These are phyloP conservation scores for Terfezia boudieri DNA, from an alignment of 495 filamentous ascomycete genomes.

Conservation along the genomic window DNA sequence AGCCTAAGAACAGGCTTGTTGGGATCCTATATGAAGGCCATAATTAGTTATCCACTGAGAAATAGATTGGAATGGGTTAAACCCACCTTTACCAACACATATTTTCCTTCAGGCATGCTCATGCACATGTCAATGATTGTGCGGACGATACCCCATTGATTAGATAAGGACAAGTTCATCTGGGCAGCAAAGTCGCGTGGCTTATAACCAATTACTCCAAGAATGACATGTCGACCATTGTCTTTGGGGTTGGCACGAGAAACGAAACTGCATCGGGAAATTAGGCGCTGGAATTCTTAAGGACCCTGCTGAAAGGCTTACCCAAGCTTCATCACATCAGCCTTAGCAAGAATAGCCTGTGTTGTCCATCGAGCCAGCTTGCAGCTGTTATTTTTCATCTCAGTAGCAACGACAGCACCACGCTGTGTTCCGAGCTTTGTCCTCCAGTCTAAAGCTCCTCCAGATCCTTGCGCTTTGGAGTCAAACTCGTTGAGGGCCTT, in stretches of 20 bases:
- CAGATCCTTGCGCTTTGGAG: constrained; percentile 82
- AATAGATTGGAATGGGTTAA: constrained; percentile 31
- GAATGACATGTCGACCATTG: constrained; percentile 73
- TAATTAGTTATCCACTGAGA: constrained; percentile 9
- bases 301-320: constrained; percentile 21
- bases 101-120: constrained; percentile 49
- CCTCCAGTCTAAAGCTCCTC: constrained; percentile 88
- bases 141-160: constrained; percentile 97
- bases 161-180: constrained; percentile 90
- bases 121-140: constrained; percentile 85
- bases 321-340: constrained; percentile 94
- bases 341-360: constrained; percentile 84
- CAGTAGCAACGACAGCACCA: constrained; percentile 92
- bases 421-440: constrained; percentile 77
- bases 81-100: constrained; percentile 36
- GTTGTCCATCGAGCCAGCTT: constrained; percentile 95
- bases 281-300: constrained; percentile 4
- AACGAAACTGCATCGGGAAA: constrained; percentile 42
- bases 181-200: constrained; percentile 87
- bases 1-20: constrained; percentile 83
- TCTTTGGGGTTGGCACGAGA: constrained; percentile 79
- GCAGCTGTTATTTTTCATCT: constrained; percentile 99
- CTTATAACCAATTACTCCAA: constrained; percentile 93
- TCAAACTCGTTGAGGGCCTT: constrained; percentile 99
- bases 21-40: constrained; percentile 51